Conservation (phyloP, 495 filamentous ascomycete genomes). For the Mytilinidion resinicola region DNA sequence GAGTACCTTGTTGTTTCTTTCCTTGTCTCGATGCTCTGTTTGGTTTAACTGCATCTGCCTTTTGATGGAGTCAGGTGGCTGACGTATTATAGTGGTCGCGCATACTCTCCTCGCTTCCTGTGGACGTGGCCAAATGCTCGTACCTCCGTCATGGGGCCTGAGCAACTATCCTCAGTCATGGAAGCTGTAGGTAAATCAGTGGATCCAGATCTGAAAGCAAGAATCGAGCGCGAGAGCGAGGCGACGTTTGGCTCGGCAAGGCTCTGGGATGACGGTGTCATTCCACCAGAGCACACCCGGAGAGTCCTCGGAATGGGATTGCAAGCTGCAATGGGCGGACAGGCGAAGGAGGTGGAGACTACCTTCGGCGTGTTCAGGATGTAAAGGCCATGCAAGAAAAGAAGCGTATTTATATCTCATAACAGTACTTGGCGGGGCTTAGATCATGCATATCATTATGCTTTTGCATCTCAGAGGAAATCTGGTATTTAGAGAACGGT, state of each 20-base stretch:
- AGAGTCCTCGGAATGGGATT: conserved; percentile 76
- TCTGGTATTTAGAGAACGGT: no score
- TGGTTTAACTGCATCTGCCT: neutral
- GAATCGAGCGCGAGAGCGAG: conserved; percentile 88
- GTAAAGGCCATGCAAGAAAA: conserved; percentile 40
- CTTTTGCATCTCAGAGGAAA: no score
- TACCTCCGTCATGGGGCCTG: conserved; percentile 92
- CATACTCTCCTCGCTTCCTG: conserved; percentile 81
- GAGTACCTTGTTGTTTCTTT: conserved; percentile 28
- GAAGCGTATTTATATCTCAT: no score
- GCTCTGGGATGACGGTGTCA: conserved; percentile 94
- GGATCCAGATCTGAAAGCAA: conserved; percentile 70
- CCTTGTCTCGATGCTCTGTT: neutral
- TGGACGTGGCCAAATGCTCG: conserved; percentile 98
- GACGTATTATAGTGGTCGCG: conserved; percentile 60
- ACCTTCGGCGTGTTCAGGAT: conserved; percentile 96
- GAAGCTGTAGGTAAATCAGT: conserved; percentile 80
- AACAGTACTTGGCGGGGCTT: no score
- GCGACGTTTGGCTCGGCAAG: conserved; percentile 82
- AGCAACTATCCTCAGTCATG: conserved; percentile 92
- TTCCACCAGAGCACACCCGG: conserved; percentile 83
- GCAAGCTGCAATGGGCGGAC: conserved; percentile 66
- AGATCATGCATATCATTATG: no score
- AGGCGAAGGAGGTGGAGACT: conserved; percentile 52
- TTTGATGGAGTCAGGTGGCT: no score